Evolutionary conservation across 2,329 filamentous ascomycete species (phyloP).

Genomic region (Xylaria sp.): DNA sequence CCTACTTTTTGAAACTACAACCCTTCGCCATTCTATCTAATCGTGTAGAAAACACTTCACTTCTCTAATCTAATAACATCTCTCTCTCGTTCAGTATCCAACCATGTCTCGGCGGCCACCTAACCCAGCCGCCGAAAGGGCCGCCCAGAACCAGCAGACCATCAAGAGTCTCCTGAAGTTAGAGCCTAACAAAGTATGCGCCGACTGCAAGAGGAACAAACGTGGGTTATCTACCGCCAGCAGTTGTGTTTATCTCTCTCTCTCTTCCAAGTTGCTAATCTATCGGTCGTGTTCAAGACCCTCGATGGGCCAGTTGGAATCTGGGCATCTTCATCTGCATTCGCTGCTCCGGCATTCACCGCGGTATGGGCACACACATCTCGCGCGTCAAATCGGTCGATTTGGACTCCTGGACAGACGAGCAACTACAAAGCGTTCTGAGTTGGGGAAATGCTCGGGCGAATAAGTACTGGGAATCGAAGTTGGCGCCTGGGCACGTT

Average conservation of each 20-base stretch:
- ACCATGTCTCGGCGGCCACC: conserved; percentile 73
- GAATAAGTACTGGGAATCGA: conserved; percentile 98
- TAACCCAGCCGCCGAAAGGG: conserved; percentile 76
- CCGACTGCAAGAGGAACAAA: conserved; percentile 98
- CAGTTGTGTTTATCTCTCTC: background rate
- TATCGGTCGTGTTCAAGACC: conserved; percentile 52
- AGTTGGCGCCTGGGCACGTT: conserved; percentile 82
- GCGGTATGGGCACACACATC: conserved; percentile 98
- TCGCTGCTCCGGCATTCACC: conserved; percentile 95
- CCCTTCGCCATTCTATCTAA: background rate
- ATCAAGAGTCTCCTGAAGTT: conserved; percentile 94
- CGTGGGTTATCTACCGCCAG: conserved; percentile 50
- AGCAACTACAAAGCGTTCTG: conserved; percentile 88
- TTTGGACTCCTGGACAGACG: conserved; percentile 96
- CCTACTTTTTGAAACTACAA: background rate
- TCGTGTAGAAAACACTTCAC: background rate
- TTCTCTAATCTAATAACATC: background rate
- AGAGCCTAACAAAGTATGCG: conserved; percentile 92
- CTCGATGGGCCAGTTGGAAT: conserved; percentile 99
- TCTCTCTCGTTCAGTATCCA: conserved; percentile 6
- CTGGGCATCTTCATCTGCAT: conserved; percentile 96
- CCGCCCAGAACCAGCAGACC: conserved; percentile 86
- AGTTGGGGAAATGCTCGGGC: conserved; percentile 94
- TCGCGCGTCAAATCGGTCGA: conserved; percentile 97
- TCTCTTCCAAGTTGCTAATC: conserved; percentile 2